These are phyloP conservation scores for Pythium dissotocum DNA, from an alignment of 352 stramenopile species.

Conservation along the genomic window DNA sequence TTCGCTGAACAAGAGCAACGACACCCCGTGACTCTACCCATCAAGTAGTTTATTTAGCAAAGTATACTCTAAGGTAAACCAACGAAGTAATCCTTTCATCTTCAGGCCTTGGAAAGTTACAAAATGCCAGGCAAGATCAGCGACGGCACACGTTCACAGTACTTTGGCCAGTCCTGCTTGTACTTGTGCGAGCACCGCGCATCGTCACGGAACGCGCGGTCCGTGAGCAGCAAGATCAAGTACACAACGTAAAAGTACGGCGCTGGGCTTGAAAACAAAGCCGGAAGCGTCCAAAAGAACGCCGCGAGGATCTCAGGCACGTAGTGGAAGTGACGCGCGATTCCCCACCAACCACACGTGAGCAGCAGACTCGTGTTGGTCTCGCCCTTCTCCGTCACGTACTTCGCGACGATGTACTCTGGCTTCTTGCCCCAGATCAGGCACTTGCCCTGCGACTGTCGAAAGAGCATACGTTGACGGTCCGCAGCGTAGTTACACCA, in stretches of 20 bases:
- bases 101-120: slow-evolving; percentile 25
- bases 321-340: slow-evolving; percentile 96
- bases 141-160: slow-evolving; percentile 84
- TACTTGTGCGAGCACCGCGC: slow-evolving; percentile 96
- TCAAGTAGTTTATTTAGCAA: too few relatives aligned
- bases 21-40: too few relatives aligned
- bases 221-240: slow-evolving; percentile 93
- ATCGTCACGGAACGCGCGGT: slow-evolving; percentile 95
- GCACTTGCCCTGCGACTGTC: slow-evolving; percentile 80
- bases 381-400: slow-evolving; percentile 89
- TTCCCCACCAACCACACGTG: slow-evolving; percentile 92
- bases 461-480: slow-evolving; percentile 93
- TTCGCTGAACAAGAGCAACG: neutral
- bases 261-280: slow-evolving; percentile 51
- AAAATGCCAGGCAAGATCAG: slow-evolving; percentile 87
- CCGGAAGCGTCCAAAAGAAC: slow-evolving; percentile 76
- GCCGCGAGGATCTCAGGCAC: slow-evolving; percentile 90
- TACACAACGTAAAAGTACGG: slow-evolving; percentile 92
- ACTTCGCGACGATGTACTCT: slow-evolving; percentile 93
- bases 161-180: slow-evolving; percentile 94
- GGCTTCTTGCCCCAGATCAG: slow-evolving; percentile 91
- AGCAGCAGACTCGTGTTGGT: slow-evolving; percentile 92
- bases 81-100: too few relatives aligned
- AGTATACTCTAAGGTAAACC: too few relatives aligned
- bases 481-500: slow-evolving; percentile 96